A percentile compares a stretch with the other conserved stretches of the same genome.
Conservation (phyloP, 768 basidiomycete genomes). For the Piloderma croceum region DNA sequence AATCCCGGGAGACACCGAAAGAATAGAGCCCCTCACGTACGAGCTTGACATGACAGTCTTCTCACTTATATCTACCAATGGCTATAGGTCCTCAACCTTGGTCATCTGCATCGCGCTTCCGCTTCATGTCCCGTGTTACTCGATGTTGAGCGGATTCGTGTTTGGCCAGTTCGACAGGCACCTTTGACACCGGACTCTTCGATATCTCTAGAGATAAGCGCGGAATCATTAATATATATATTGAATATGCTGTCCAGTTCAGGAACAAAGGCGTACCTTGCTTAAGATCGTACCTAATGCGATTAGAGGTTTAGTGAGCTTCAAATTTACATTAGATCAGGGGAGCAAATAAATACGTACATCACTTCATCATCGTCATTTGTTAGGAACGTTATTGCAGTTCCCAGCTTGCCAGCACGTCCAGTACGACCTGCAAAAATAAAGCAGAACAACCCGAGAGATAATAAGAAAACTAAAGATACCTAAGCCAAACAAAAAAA, state of each 20-base stretch:
- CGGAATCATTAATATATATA: slow-evolving; percentile 4
- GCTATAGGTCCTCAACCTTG: slow-evolving; percentile 33
- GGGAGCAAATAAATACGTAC: slow-evolving; percentile 44
- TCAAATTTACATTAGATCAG: too few relatives aligned
- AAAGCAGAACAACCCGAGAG: slow-evolving; percentile 2
- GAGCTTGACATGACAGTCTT: too few relatives aligned
- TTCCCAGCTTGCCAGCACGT: slow-evolving; percentile 92
- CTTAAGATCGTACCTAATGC: slow-evolving; percentile 85
- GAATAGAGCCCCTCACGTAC: too few relatives aligned
- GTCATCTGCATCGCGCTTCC: slow-evolving; percentile 83
- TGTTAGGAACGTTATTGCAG: slow-evolving; percentile 91
- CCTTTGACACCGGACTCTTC: slow-evolving; percentile 90
- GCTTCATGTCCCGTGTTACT: slow-evolving; percentile 92
- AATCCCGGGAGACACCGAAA: too few relatives aligned
- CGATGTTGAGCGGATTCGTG: slow-evolving; percentile 91
- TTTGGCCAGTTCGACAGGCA: slow-evolving; percentile 80
- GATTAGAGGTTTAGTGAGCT: slow-evolving; percentile 10
- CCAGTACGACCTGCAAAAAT: slow-evolving; percentile 82
- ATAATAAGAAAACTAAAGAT: not conserved
- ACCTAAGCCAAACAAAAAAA: not conserved
- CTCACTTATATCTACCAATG: not conserved
- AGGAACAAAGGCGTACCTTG: slow-evolving; percentile 51
- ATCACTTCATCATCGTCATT: slow-evolving; percentile 97
- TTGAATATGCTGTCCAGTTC: slow-evolving; percentile 10
- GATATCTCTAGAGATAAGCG: slow-evolving; percentile 62